Conservation (phyloP, 139 green algal species). For the Chlorella sp. region DNA sequence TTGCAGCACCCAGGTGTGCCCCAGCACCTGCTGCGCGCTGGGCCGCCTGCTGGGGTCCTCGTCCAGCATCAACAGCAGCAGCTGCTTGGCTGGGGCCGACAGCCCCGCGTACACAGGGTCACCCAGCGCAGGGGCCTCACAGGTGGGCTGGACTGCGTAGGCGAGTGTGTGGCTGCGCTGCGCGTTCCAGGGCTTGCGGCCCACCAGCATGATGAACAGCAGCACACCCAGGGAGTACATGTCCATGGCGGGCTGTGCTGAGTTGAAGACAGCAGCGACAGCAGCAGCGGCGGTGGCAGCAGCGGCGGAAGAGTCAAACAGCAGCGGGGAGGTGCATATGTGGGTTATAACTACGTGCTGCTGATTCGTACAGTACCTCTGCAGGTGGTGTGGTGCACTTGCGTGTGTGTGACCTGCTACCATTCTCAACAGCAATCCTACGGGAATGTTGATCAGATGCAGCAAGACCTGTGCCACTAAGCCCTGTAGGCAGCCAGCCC, state of each 20-base stretch:
- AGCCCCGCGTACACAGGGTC: slow-evolving; percentile 14
- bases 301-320: neutral
- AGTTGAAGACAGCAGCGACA: too few relatives aligned
- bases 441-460: too few relatives aligned
- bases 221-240: slow-evolving; percentile 40
- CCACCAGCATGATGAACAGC: slow-evolving; percentile 47
- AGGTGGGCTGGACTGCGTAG: slow-evolving; percentile 17
- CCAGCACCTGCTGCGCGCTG: slow-evolving; percentile 13
- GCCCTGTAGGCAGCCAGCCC: too few relatives aligned
- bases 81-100: slow-evolving; percentile 16
- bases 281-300: too few relatives aligned
- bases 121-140: slow-evolving; percentile 22
- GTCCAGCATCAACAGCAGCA: slow-evolving; percentile 32
- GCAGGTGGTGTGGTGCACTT: too few relatives aligned
- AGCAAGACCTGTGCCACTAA: too few relatives aligned
- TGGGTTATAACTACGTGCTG: too few relatives aligned
- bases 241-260: slow-evolving; percentile 5
- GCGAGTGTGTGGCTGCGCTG: slow-evolving; percentile 22
- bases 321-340: too few relatives aligned
- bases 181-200: slow-evolving; percentile 36
- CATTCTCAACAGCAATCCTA: too few relatives aligned
- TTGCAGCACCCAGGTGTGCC: slow-evolving; percentile 18
- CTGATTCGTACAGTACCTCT: too few relatives aligned
- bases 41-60: slow-evolving; percentile 21
- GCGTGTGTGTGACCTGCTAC: too few relatives aligned